These are phyloP conservation scores for Coriolopsis trogii DNA, from an alignment of 1,284 basidiomycete species.

Conservation along the genomic window DNA sequence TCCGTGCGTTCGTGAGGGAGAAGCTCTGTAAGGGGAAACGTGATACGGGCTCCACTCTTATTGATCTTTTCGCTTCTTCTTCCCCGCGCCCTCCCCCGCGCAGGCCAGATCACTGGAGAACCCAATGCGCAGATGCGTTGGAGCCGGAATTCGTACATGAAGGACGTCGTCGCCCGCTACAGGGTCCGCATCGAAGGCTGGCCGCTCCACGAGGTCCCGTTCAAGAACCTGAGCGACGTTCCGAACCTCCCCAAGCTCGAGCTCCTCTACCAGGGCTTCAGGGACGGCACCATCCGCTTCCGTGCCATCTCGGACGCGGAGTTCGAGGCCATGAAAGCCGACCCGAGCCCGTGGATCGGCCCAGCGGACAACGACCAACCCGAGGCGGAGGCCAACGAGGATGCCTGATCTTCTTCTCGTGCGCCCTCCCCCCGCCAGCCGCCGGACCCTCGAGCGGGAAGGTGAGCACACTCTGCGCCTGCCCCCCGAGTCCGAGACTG, in stretches of 20 bases:
- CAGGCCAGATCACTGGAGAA: constrained; percentile 33
- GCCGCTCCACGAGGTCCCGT: constrained; percentile 35
- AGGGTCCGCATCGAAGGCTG: constrained; percentile 35
- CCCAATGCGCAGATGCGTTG: constrained; percentile 34
- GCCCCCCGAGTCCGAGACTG: too few species aligned
- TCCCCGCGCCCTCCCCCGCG: background rate
- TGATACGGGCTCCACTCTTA: background rate
- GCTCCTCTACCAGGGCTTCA: constrained; percentile 29
- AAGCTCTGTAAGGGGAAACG: constrained; percentile 29
- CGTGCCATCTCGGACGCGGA: constrained; percentile 29
- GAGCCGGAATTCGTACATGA: constrained; percentile 30
- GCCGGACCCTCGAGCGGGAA: too few species aligned
- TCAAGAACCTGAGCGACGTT: constrained; percentile 37
- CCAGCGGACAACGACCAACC: constrained; percentile 3
- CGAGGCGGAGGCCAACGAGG: constrained; percentile 1
- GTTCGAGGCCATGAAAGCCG: constrained; percentile 25
- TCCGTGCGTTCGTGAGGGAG: constrained; percentile 32
- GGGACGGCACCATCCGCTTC: constrained; percentile 30
- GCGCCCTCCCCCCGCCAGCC: too few species aligned
- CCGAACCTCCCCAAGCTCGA: constrained; percentile 36
- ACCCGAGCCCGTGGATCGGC: constrained; percentile 27
- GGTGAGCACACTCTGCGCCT: background rate
- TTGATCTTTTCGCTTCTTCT: constrained; percentile 4
- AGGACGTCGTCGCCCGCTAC: constrained; percentile 34
- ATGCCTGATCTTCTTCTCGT: background rate